These are phyloP conservation scores for Aspergillus tubingensis DNA, from an alignment of 2,329 filamentous ascomycete species.

Conservation along the genomic window DNA sequence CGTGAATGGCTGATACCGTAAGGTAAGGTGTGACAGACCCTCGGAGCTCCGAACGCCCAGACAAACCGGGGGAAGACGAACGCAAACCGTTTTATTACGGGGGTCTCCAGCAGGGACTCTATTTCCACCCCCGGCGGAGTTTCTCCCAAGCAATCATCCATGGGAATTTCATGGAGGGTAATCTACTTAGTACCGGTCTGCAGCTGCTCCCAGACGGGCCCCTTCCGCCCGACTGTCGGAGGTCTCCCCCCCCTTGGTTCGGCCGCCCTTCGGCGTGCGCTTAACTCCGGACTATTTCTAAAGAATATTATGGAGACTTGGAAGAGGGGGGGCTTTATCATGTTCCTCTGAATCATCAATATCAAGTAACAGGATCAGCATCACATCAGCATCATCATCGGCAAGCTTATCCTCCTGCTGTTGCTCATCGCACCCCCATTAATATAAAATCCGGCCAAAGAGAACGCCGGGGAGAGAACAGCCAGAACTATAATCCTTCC, in stretches of 20 bases:
- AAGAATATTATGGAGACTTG: conserved; percentile 8
- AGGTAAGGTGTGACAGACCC: conserved; percentile 1
- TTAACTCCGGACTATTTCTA: conserved; percentile 12
- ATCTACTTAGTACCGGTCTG: neutral
- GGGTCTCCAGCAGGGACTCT: neutral
- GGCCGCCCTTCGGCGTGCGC: conserved; percentile 7
- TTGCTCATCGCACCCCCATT: no score
- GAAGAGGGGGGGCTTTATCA: neutral
- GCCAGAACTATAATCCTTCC: neutral
- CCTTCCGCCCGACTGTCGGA: conserved; percentile 6
- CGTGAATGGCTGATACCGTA: neutral
- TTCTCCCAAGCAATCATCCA: neutral
- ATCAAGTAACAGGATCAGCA: neutral
- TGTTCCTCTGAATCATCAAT: neutral
- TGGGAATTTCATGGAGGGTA: no score
- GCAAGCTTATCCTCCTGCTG: neutral
- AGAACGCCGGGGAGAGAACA: neutral
- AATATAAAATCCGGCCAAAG: neutral
- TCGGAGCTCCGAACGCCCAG: conserved; percentile 4
- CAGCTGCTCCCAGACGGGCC: neutral
- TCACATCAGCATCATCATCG: neutral
- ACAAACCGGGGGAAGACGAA: neutral
- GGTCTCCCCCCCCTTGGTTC: neutral
- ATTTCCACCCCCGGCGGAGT: neutral
- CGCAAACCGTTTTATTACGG: neutral